Conservation (phyloP, 2,329 filamentous ascomycete species). For the Leptosphaerulina australis region DNA sequence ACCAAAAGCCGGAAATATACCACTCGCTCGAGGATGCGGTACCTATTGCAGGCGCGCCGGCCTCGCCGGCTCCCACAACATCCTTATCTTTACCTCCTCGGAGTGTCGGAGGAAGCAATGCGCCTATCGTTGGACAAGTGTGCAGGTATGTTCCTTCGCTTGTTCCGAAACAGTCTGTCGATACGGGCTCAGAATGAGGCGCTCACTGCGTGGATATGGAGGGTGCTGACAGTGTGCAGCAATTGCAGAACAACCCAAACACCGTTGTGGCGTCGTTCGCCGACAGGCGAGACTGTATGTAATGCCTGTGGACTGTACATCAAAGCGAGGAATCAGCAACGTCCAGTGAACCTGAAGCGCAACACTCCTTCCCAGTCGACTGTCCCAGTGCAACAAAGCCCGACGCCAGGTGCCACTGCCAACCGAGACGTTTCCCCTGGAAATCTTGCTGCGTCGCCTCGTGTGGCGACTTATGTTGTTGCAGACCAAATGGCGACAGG, state of each 20-base stretch:
- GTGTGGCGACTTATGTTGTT: conserved; percentile 73
- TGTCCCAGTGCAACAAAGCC: conserved; percentile 48
- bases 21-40: conserved; percentile 51
- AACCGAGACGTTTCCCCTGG: conserved; percentile 51
- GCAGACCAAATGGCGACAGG: conserved; percentile 77
- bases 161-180: background rate
- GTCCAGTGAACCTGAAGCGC: conserved; percentile 89
- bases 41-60: conserved; percentile 33
- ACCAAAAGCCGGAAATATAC: conserved; percentile 43
- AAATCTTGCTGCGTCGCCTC: conserved; percentile 46
- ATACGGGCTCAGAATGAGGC: background rate
- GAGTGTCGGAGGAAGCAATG: conserved; percentile 32
- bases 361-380: conserved; percentile 56
- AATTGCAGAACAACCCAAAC: conserved; percentile 96
- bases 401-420: conserved; percentile 45
- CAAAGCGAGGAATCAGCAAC: conserved; percentile 88
- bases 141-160: conserved; percentile 66
- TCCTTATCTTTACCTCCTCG: conserved; percentile 26
- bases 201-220: conserved; percentile 7
- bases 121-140: conserved; percentile 64
- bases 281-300: conserved; percentile 92
- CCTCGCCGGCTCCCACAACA: conserved; percentile 30
- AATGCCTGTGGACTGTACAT: conserved; percentile 96
- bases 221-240: conserved; percentile 56
- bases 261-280: conserved; percentile 91